Base-by-base conservation (phyloP, 108 stramenopile species). In the Fistulifera pelliculosa region DNA sequence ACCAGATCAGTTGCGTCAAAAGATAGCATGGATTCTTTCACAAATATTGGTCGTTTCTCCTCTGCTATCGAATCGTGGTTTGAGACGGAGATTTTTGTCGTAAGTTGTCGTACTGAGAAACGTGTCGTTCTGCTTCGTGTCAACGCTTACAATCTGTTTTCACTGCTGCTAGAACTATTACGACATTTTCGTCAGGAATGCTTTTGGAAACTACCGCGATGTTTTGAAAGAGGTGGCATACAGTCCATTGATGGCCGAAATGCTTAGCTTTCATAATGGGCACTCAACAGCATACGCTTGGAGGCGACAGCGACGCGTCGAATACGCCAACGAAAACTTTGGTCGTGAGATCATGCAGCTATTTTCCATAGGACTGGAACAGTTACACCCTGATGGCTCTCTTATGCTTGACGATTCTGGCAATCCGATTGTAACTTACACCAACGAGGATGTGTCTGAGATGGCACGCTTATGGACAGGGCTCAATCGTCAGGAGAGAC, bases 171-270 rank as follows among this genome's bases (percentile, higher is more conserved):
- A 52, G 24, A 1, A 51, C 31, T 60, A 19, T 41, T 60, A 60
- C 17, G 59, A 50, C 28, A 57, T 57, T 16, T 57, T 57, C 23
- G 53, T 54, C 3, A 53, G 79, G 14, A 59, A 91, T 60, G 79
- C 79, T 19, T 87, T 91, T 57, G 89, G 89, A 15, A 85, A 72
- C 64, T 87, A 72, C 56, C 38, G 65, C 17, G 79, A 87, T 41
- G 63, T 91, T 21, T 69, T 91, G 27, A 54, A 61, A 1, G 80
- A 81, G 54, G 65, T 72, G n/a, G 38, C 62, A 10, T 74, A 62
- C 60, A 69, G 54, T 43, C 62, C 70, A 1, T 14, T 75, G 35
- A 88, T 88, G 86, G 86, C 60, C 25, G 51, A 65, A 16, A 70
- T 67, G 66, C 52, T 88, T 50, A 64, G 68, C 0, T 88, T 70